Percentiles rank a stretch among this genome's conserved stretches.
Conservation (phyloP, 2,329 filamentous ascomycete genomes). For the Aureobasidium uvarum region DNA sequence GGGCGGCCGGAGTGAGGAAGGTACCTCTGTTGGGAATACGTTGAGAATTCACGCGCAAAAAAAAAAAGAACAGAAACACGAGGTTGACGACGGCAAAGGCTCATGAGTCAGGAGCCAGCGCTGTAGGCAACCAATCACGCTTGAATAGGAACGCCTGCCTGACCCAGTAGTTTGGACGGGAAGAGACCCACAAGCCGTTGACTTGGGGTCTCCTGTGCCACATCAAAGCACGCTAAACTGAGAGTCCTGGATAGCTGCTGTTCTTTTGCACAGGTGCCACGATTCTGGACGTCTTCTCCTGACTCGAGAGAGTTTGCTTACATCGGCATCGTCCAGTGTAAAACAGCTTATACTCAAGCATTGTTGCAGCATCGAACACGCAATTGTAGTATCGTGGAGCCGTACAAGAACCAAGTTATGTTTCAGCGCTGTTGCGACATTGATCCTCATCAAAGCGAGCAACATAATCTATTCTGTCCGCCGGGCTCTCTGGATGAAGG, state of each 20-base stretch:
- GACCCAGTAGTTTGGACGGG: conserved; percentile 13
- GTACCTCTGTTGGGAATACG: background rate
- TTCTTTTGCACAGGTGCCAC: background rate
- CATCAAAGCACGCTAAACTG: background rate
- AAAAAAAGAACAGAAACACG: background rate
- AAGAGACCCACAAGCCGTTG: conserved; percentile 1
- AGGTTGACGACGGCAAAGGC: background rate
- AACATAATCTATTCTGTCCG: background rate
- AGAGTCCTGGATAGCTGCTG: background rate
- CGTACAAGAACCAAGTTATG: background rate
- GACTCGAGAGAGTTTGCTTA: background rate
- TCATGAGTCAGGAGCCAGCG: background rate
- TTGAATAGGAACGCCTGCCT: background rate
- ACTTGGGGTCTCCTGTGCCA: background rate
- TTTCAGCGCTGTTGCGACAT: background rate
- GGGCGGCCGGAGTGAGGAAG: too few relatives aligned
- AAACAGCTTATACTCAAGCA: background rate
- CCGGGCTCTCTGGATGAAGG: background rate
- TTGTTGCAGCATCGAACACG: too few relatives aligned
- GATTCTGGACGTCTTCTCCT: conserved; percentile 15
- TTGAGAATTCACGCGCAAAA: background rate
- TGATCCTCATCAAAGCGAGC: background rate
- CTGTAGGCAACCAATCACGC: background rate
- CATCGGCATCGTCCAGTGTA: background rate
- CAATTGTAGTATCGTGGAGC: background rate